Conservation (phyloP, 2,329 filamentous ascomycete species). For the Claviceps sp. region DNA sequence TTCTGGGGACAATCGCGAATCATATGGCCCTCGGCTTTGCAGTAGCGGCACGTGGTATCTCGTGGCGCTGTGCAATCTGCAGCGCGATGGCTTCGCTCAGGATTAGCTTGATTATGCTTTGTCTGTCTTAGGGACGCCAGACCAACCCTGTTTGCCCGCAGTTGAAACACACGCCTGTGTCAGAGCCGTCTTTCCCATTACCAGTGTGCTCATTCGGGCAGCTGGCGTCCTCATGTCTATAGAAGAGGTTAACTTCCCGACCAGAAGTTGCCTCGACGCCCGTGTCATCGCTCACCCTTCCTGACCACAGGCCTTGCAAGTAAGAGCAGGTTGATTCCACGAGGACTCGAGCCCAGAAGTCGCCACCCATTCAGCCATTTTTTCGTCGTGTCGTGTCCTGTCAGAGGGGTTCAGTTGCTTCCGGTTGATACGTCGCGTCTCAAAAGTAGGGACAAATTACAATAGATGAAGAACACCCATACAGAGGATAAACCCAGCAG, state of each 20-base stretch:
- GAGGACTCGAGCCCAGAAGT: not conserved
- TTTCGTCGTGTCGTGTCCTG: not conserved
- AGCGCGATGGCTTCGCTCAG: slow-evolving; percentile 14
- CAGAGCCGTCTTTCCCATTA: slow-evolving; percentile 1
- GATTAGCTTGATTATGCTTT: slow-evolving; percentile 3
- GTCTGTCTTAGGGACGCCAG: not conserved
- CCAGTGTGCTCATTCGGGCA: slow-evolving; percentile 6
- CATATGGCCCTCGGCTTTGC: slow-evolving; percentile 38
- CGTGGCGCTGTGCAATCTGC: slow-evolving; percentile 22
- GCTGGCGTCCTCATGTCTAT: slow-evolving; percentile 4
- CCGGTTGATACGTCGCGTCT: too few relatives aligned
- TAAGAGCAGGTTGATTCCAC: slow-evolving; percentile 3
- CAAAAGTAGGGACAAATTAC: too few relatives aligned
- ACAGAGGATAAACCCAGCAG: not conserved
- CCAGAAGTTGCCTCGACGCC: not conserved
- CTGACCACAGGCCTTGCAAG: slow-evolving; percentile 4
- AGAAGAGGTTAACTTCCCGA: not conserved
- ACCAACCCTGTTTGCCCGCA: slow-evolving; percentile 24
- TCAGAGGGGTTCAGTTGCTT: too few relatives aligned
- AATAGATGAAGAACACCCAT: not conserved
- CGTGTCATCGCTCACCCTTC: slow-evolving; percentile 4
- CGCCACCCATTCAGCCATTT: slow-evolving; percentile 4
- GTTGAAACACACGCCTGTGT: slow-evolving; percentile 21
- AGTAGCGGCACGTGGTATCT: slow-evolving; percentile 27
- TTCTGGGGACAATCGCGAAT: slow-evolving; percentile 50